These are phyloP conservation scores for Suhomyces emberorum DNA, from an alignment of 805 yeast species.

Conservation along the genomic window DNA sequence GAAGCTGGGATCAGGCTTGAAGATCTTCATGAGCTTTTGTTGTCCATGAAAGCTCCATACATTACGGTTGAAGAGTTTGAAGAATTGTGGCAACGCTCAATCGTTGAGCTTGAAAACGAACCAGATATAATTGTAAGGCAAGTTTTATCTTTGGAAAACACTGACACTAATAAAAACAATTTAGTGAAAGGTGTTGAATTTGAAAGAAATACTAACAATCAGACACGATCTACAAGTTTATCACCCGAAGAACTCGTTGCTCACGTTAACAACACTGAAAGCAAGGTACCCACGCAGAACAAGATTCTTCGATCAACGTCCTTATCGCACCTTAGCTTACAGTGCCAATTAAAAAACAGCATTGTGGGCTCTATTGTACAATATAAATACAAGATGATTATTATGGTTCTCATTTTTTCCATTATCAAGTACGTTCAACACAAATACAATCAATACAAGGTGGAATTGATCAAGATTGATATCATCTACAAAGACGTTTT, in stretches of 20 bases:
- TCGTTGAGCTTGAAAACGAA: constrained; percentile 57
- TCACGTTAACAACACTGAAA: constrained; percentile 39
- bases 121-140: constrained; percentile 78
- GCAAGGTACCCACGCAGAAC: constrained; percentile 37
- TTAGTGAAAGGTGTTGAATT: too few relatives aligned
- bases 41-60: constrained; percentile 43
- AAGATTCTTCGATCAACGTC: constrained; percentile 72
- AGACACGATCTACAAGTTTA: constrained; percentile 14
- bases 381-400: constrained; percentile 20
- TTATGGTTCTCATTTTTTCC: constrained; percentile 13
- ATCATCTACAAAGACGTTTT: constrained; percentile 48
- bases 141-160: constrained; percentile 33
- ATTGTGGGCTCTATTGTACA: constrained; percentile 35
- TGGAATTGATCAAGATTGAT: constrained; percentile 41
- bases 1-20: constrained; percentile 50
- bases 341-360: constrained; percentile 55
- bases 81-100: constrained; percentile 68
- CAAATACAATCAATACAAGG: constrained; percentile 34
- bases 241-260: constrained; percentile 12
- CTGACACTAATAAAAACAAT: too few relatives aligned
- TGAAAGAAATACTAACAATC: constrained; percentile 9
- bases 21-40: constrained; percentile 53
- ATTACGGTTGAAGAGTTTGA: constrained; percentile 64
- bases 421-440: constrained; percentile 25
- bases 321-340: constrained; percentile 56